A percentile compares a stretch with the other conserved stretches of the same genome.
Conservation (phyloP, 1,284 basidiomycete genomes). For the Boletellus dicymbophilus region DNA sequence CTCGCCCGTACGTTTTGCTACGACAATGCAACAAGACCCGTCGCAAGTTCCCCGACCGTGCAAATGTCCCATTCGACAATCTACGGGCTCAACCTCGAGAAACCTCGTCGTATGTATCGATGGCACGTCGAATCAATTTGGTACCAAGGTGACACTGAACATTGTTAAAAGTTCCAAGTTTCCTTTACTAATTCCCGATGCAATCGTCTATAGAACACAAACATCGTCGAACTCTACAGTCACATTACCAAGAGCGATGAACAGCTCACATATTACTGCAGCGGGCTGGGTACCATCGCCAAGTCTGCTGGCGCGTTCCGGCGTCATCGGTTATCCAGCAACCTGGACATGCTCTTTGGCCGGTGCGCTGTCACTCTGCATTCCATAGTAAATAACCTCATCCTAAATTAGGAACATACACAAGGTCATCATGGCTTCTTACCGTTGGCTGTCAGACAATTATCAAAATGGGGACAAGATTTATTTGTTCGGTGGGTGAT, state of each 20-base stretch:
- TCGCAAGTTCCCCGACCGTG: neutral
- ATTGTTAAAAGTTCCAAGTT: neutral
- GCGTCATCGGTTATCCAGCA: conserved; percentile 16
- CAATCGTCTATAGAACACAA: conserved; percentile 32
- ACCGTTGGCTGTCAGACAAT: conserved; percentile 37
- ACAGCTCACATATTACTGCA: conserved; percentile 39
- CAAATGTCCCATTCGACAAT: conserved; percentile 5
- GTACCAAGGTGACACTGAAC: conserved; percentile 25
- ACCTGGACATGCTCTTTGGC: conserved; percentile 32
- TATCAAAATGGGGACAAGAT: conserved; percentile 35
- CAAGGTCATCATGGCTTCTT: conserved; percentile 34
- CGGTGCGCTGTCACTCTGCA: conserved; percentile 17
- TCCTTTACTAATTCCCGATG: neutral
- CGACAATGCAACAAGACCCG: conserved; percentile 5
- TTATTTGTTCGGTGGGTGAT: conserved; percentile 35
- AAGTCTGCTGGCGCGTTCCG: conserved; percentile 15
- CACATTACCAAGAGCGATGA: conserved; percentile 29
- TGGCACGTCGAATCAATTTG: conserved; percentile 39
- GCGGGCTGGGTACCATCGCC: conserved; percentile 36
- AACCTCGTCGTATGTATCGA: conserved; percentile 40
- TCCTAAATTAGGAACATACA: conserved; percentile 31
- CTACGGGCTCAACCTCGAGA: conserved; percentile 14
- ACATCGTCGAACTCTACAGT: conserved; percentile 38
- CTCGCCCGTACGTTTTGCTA: neutral
- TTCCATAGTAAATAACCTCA: neutral